A percentile compares a stretch with the other conserved stretches of the same genome.
Conservation (phyloP, 306 rosid genomes). For the Trichosanthes truncata region DNA sequence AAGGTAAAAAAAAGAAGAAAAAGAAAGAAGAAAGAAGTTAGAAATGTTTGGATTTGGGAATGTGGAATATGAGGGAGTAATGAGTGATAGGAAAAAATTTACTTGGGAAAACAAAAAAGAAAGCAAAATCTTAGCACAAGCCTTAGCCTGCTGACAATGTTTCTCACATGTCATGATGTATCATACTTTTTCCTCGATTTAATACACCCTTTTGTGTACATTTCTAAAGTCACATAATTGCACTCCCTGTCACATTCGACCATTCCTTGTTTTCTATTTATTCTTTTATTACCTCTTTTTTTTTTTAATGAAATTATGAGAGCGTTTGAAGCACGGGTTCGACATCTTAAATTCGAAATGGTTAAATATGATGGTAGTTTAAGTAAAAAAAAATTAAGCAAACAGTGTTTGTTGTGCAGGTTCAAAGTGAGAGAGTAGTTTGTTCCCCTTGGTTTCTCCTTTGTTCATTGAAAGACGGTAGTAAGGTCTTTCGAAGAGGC, state of each 20-base stretch:
- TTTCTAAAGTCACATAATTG: background rate
- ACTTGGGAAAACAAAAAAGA: constrained; percentile 7
- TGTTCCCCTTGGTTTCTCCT: too few species aligned
- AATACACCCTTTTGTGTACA: background rate
- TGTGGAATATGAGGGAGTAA: background rate
- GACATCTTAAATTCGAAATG: too few species aligned
- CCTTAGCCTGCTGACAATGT: background rate
- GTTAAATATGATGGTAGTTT: too few species aligned
- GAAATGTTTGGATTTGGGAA: background rate
- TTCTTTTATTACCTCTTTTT: background rate
- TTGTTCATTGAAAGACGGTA: too few species aligned
- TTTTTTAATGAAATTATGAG: too few species aligned
- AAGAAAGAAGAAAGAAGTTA: background rate
- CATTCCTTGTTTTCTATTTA: background rate
- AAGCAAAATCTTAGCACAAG: background rate
- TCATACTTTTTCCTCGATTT: constrained; percentile 7
- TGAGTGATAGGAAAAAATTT: background rate
- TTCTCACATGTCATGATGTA: background rate
- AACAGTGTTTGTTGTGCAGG: too few species aligned
- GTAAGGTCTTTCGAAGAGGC: too few species aligned
- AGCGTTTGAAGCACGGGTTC: too few species aligned
- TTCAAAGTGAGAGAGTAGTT: too few species aligned
- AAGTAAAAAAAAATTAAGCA: too few species aligned
- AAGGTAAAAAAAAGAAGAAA: background rate
- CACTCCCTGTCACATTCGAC: background rate